Evolutionary conservation across 441 rosid species (phyloP).

Genomic region (Eugenia klotzschiana): DNA sequence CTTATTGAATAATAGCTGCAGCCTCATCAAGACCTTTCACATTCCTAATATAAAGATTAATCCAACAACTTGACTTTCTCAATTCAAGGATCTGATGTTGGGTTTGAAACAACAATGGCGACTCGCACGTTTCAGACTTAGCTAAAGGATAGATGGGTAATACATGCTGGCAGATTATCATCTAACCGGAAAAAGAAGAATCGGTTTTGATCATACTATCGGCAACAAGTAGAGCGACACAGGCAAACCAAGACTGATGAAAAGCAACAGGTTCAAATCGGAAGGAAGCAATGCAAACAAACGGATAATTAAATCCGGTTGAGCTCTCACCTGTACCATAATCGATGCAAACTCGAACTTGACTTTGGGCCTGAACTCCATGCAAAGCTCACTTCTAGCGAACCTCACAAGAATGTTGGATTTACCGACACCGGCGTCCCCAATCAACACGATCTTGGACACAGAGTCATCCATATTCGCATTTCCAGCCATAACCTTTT

Average conservation of each 20-base stretch:
- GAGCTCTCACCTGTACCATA: background rate
- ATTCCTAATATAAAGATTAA: background rate
- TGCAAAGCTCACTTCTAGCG: slow-evolving; percentile 1
- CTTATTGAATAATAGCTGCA: background rate
- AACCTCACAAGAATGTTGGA: slow-evolving; percentile 2
- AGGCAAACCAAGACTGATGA: background rate
- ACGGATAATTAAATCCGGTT: background rate
- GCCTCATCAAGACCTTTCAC: background rate
- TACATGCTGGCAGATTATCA: background rate
- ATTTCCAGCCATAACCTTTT: background rate
- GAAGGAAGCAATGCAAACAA: background rate
- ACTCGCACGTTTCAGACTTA: background rate
- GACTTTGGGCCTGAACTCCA: slow-evolving; percentile 1
- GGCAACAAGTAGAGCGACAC: background rate
- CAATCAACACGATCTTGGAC: slow-evolving; percentile 3
- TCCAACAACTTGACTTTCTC: background rate
- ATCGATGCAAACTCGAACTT: background rate
- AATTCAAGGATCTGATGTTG: background rate
- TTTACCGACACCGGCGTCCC: background rate
- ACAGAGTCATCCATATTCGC: background rate
- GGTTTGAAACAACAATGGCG: background rate
- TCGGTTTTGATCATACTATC: background rate
- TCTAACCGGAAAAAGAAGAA: background rate
- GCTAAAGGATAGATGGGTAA: background rate
- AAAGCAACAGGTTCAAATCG: background rate